Percentiles rank a stretch among this genome's conserved stretches.
Conservation (phyloP, 495 filamentous ascomycete genomes). For the Arthonia radiata region DNA sequence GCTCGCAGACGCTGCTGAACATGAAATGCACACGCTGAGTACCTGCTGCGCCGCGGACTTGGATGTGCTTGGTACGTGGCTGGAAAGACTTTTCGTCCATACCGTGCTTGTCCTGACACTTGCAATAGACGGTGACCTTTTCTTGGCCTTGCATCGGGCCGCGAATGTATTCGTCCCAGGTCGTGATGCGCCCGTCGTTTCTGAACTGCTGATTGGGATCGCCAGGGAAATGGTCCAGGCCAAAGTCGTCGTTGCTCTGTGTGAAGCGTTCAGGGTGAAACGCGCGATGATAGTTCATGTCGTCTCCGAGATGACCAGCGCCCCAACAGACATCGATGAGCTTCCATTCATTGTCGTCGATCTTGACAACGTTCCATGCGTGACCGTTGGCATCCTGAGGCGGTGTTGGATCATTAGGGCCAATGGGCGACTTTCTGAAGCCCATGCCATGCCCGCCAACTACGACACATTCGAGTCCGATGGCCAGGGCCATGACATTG, state of each 20-base stretch:
- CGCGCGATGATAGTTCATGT: slow-evolving; percentile 33
- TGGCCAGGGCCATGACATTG: slow-evolving; percentile 40
- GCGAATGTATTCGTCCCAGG: slow-evolving; percentile 60
- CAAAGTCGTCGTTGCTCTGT: slow-evolving; percentile 64
- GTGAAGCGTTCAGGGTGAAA: slow-evolving; percentile 51
- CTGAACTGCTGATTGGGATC: slow-evolving; percentile 46
- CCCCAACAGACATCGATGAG: slow-evolving; percentile 86
- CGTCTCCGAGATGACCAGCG: too few relatives aligned
- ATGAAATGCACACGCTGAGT: slow-evolving; percentile 41
- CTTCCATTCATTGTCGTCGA: slow-evolving; percentile 76
- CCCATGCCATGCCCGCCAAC: slow-evolving; percentile 74
- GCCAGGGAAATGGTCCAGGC: slow-evolving; percentile 47
- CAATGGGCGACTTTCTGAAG: slow-evolving; percentile 34
- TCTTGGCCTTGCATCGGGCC: slow-evolving; percentile 21
- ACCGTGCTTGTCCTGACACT: slow-evolving; percentile 29
- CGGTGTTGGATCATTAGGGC: slow-evolving; percentile 30
- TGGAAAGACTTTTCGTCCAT: slow-evolving; percentile 34
- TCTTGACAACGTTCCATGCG: slow-evolving; percentile 81
- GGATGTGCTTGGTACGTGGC: slow-evolving; percentile 31
- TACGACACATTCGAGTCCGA: slow-evolving; percentile 45
- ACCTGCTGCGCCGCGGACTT: slow-evolving; percentile 20
- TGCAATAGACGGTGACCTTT: slow-evolving; percentile 22
- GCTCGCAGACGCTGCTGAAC: slow-evolving; percentile 47
- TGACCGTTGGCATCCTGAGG: slow-evolving; percentile 35
- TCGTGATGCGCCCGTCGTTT: slow-evolving; percentile 25